phyloP scores from a whole-genome alignment of 2,329 filamentous ascomycete species.

The Epichloe hybrida region DNA sequence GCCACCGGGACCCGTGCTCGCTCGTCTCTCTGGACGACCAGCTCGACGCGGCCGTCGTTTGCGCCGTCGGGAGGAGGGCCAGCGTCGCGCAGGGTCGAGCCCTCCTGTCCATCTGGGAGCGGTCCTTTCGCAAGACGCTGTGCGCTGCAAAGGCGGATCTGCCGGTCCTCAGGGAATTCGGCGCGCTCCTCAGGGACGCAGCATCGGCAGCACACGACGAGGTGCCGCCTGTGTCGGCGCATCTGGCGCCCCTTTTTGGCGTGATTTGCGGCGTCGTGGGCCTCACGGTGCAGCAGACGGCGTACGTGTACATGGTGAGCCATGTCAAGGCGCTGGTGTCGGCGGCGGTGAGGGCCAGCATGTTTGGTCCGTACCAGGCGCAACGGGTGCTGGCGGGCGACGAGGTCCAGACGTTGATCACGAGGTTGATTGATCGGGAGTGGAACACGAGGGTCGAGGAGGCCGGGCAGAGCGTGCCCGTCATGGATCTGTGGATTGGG shows the following conservation, averaged over 20 bases:
- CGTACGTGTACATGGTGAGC: slow-evolving; percentile 62
- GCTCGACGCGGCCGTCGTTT: slow-evolving; percentile 63
- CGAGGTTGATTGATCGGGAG: slow-evolving; percentile 43
- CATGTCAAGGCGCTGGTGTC: slow-evolving; percentile 66
- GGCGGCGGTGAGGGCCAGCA: slow-evolving; percentile 62
- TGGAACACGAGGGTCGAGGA: slow-evolving; percentile 46
- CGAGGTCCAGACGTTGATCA: slow-evolving; percentile 44
- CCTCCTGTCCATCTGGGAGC: slow-evolving; percentile 62
- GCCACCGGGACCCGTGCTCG: slow-evolving; percentile 38
- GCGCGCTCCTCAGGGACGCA: slow-evolving; percentile 19
- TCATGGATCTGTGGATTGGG: slow-evolving; percentile 73
- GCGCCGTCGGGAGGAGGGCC: slow-evolving; percentile 65
- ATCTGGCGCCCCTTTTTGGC: slow-evolving; percentile 57
- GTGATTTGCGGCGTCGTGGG: slow-evolving; percentile 49
- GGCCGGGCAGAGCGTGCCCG: slow-evolving; percentile 61
- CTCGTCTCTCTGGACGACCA: slow-evolving; percentile 55
- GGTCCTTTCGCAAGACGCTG: slow-evolving; percentile 40
- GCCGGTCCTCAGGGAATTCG: slow-evolving; percentile 22
- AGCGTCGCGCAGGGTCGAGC: slow-evolving; percentile 65
- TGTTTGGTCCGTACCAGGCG: slow-evolving; percentile 70
- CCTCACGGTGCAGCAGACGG: slow-evolving; percentile 46
- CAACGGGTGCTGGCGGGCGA: slow-evolving; percentile 56
- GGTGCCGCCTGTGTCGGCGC: slow-evolving; percentile 39
- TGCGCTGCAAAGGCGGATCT: slow-evolving; percentile 12
- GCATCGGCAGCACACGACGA: slow-evolving; percentile 16